Percentiles rank a stretch among this genome's conserved stretches.
Evolutionary conservation across 768 basidiomycete species (phyloP).

Genomic region (Kwoniella sp.): DNA sequence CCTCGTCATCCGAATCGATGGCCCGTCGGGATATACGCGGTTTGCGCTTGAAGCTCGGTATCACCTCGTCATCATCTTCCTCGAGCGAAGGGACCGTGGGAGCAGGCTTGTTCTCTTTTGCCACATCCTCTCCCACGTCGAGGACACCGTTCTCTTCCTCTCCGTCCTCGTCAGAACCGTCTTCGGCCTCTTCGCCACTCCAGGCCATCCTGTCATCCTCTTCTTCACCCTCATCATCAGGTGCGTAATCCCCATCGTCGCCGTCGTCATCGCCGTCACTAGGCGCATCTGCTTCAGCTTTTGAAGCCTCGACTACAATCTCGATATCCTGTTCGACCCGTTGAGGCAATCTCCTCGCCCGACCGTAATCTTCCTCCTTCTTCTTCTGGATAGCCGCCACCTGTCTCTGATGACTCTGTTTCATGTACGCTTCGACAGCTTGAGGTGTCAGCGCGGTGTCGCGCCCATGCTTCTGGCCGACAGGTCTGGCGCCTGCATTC

Average conservation of each 20-base stretch:
- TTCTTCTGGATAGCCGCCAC: constrained; percentile 11
- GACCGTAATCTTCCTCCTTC: constrained; percentile 40
- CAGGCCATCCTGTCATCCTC: constrained; percentile 22
- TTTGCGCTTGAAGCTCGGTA: constrained; percentile 22
- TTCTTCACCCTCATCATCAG: constrained; percentile 17
- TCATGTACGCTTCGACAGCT: constrained; percentile 16
- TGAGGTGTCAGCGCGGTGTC: constrained; percentile 20
- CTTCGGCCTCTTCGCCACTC: constrained; percentile 24
- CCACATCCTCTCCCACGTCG: constrained; percentile 3
- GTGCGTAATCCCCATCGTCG: constrained; percentile 30
- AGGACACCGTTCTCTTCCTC: background rate
- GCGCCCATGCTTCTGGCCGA: constrained; percentile 35
- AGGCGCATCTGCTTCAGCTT: constrained; percentile 5
- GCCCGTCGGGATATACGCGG: constrained; percentile 14
- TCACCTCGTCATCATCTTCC: constrained; percentile 25
- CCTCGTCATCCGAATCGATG: constrained; percentile 40
- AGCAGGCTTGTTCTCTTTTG: constrained; percentile 11
- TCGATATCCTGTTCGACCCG: constrained; percentile 29
- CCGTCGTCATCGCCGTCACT: constrained; percentile 22
- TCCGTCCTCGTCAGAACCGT: constrained; percentile 12
- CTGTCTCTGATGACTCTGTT: constrained; percentile 24
- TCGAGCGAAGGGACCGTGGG: background rate
- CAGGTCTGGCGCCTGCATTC: constrained; percentile 36
- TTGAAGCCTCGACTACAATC: constrained; percentile 20
- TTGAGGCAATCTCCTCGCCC: constrained; percentile 26